These are phyloP conservation scores for Penicillium sp. DNA, from an alignment of 2,329 filamentous ascomycete genomes.

Conservation along the genomic window DNA sequence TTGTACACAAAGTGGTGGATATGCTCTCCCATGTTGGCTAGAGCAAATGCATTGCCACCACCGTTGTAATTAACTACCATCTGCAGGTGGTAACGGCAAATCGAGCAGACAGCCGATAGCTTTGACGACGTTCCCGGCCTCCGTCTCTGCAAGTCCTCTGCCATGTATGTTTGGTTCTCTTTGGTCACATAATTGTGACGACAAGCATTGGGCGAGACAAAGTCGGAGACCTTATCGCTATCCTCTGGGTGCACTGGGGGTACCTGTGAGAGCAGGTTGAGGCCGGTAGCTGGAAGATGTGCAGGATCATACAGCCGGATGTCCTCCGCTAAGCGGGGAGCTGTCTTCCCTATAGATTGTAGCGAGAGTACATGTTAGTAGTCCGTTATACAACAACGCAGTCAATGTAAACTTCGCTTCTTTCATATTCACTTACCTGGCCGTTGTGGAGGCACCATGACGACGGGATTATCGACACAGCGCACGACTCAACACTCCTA, in stretches of 20 bases:
- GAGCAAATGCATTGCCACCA: conserved; percentile 47
- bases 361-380: conserved; percentile 7
- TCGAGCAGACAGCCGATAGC: conserved; percentile 62
- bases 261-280: conserved; percentile 60
- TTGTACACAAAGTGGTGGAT: conserved; percentile 63
- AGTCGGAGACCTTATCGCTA: conserved; percentile 38
- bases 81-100: conserved; percentile 65
- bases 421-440: conserved; percentile 33
- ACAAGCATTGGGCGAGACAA: conserved; percentile 52
- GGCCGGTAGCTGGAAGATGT: conserved; percentile 47
- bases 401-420: not conserved
- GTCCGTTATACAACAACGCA: not conserved
- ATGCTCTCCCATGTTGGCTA: conserved; percentile 50
- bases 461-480: conserved; percentile 7
- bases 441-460: conserved; percentile 36
- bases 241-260: conserved; percentile 54
- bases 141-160: conserved; percentile 43
- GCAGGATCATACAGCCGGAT: conserved; percentile 47
- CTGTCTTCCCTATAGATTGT: conserved; percentile 50
- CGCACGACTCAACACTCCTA: not conserved
- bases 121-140: conserved; percentile 54
- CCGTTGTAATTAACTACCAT: conserved; percentile 57
- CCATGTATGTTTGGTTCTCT: conserved; percentile 54
- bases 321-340: conserved; percentile 52
- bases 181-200: conserved; percentile 63